Percentiles rank a stretch among this genome's conserved stretches.
These are phyloP conservation scores for Monosiga brevicollis DNA, from an alignment of 78 protist species.

Conservation along the genomic window DNA sequence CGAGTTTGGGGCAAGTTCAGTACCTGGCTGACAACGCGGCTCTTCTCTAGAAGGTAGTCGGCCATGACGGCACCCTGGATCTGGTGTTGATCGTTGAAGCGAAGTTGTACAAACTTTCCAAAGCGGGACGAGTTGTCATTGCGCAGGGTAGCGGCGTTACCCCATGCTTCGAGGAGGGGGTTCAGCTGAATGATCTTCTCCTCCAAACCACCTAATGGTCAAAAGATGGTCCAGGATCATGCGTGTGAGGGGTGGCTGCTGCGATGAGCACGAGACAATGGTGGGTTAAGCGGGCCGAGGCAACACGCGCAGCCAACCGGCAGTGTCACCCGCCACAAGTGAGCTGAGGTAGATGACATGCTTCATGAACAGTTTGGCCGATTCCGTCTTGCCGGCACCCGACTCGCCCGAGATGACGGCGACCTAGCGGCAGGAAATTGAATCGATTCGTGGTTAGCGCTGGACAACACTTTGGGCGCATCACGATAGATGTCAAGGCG, in stretches of 20 bases:
- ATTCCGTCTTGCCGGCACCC: conserved; percentile 95
- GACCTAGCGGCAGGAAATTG: too few relatives aligned
- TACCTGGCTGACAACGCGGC: conserved; percentile 79
- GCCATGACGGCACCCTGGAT: conserved; percentile 77
- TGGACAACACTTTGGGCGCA: too few relatives aligned
- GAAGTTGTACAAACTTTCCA: conserved; percentile 87
- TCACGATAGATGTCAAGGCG: too few relatives aligned
- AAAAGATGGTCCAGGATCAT: too few relatives aligned
- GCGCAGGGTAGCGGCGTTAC: background rate
- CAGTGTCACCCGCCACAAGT: background rate
- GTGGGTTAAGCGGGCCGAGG: too few relatives aligned
- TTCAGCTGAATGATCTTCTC: conserved; percentile 45
- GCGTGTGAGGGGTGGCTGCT: too few relatives aligned
- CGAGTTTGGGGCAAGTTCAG: too few relatives aligned
- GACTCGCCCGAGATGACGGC: conserved; percentile 79
- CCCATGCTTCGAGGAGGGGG: conserved; percentile 9
- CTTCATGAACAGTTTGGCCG: conserved; percentile 80
- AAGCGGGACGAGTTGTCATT: conserved; percentile 93
- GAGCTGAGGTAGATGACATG: background rate
- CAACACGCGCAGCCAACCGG: background rate
- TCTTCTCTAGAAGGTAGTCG: conserved; percentile 84
- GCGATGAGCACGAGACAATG: too few relatives aligned
- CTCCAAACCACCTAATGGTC: background rate
- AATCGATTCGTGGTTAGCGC: too few relatives aligned
- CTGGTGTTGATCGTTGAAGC: conserved; percentile 68